Percentiles rank a stretch among this genome's conserved stretches.
phyloP scores from a whole-genome alignment of 306 rosid genomes.

The Adenanthera pavonina region DNA sequence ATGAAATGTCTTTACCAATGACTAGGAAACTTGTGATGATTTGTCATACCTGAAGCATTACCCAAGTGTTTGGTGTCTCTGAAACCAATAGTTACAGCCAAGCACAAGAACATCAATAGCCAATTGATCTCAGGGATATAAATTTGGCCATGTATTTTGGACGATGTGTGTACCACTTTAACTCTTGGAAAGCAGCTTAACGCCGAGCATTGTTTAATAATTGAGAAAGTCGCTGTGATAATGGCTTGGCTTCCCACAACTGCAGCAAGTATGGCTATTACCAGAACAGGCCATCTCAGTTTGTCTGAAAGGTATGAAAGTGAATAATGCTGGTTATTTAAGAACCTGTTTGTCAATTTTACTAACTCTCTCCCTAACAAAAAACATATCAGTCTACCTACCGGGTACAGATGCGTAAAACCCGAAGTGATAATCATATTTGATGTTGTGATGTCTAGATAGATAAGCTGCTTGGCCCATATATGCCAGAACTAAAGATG shows the following conservation, averaged over 20 bases:
- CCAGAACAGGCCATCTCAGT: conserved; percentile 88
- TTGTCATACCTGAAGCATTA: conserved; percentile 84
- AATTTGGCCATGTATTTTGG: conserved; percentile 92
- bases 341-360: conserved; percentile 30
- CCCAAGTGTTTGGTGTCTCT: conserved; percentile 86
- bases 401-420: conserved; percentile 96
- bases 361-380: conserved; percentile 37
- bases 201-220: conserved; percentile 91
- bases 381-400: conserved; percentile 43
- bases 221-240: conserved; percentile 93
- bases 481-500: conserved; percentile 87
- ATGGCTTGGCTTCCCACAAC: conserved; percentile 98
- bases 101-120: conserved; percentile 83
- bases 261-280: conserved; percentile 92
- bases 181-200: conserved; percentile 92
- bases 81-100: conserved; percentile 88
- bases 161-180: conserved; percentile 88
- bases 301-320: conserved; percentile 59
- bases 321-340: conserved; percentile 40
- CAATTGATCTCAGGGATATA: conserved; percentile 97
- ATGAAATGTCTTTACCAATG: not conserved
- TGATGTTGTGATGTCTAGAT: conserved; percentile 57
- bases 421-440: conserved; percentile 52
- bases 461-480: conserved; percentile 99
- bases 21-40: conserved; percentile 4